Evolutionary conservation across 495 filamentous ascomycete species (phyloP), one percentile per base, ranked within the genome.

Genomic region (Amniculicola lignicola): DNA sequence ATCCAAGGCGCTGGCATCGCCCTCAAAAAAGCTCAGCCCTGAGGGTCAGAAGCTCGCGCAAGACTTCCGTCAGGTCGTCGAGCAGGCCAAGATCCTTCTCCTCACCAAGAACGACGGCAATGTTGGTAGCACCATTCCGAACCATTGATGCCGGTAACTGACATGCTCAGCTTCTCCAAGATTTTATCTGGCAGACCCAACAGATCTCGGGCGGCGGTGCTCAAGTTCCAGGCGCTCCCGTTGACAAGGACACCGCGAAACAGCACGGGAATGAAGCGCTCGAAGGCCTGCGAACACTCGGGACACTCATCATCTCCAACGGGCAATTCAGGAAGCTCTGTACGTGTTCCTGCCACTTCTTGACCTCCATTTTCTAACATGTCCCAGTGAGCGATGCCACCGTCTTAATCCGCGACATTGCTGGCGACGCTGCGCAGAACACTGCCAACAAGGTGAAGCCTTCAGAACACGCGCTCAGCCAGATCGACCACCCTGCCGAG

Each of bases 61-160:
- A 28, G 91, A 97, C 62, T 75, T 94, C 46, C 79, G 81, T 25
- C 77, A 89, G 57, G 89, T 96, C 39, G 87, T 98, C 44, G 85
- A 90, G 54, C 82, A 95, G 65, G 87, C 93, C 12, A 96, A 96
- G 73, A 69, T 82, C 29, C 75, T 97, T 11, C 77, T 97, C n/a
- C 77, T 98, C 28, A 86, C 82, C 69, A 98, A 98, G 82, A 98
- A 98, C 65, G 81, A 96, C 25, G 93, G 91, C 59, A 88, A 98
- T 63, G n/a, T n/a, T n/a, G n/a, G n/a, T n/a, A n/a, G n/a, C n/a
- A n/a, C n/a, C n/a, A n/a, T n/a, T n/a, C n/a, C n/a, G n/a, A n/a
- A n/a, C n/a, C n/a, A n/a, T n/a, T n/a, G n/a, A n/a, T n/a, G n/a
- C n/a, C n/a, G n/a, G n/a, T n/a, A n/a, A n/a, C n/a, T n/a, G n/a